Conservation (phyloP, 768 basidiomycete genomes). For the Holtermanniella nyarrowii region DNA sequence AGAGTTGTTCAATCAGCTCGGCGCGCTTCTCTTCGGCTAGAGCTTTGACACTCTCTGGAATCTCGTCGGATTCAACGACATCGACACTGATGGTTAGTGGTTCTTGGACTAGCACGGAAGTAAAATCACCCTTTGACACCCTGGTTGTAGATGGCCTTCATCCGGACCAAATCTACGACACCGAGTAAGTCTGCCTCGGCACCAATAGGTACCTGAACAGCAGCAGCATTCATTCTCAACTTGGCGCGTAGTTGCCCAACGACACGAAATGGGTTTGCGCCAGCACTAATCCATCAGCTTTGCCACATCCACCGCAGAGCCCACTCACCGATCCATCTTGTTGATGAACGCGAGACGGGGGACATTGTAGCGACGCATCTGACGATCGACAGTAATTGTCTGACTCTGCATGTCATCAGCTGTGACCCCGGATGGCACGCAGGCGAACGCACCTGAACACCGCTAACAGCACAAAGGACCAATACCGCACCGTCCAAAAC, state of each 20-base stretch:
- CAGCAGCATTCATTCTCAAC: constrained; percentile 82
- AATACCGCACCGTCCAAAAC: constrained; percentile 94
- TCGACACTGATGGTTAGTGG: constrained; percentile 48
- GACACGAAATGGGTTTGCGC: constrained; percentile 94
- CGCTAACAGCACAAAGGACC: constrained; percentile 92
- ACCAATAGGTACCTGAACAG: constrained; percentile 93
- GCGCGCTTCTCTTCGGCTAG: constrained; percentile 72
- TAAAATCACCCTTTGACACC: constrained; percentile 74
- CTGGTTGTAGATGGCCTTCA: constrained; percentile 89
- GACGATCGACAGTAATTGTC: constrained; percentile 96
- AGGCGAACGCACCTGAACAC: constrained; percentile 63
- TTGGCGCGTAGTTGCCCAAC: constrained; percentile 83
- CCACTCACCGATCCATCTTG: constrained; percentile 83
- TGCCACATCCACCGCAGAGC: background rate
- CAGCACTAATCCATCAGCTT: constrained; percentile 52
- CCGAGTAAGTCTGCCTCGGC: constrained; percentile 75
- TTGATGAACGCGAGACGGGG: constrained; percentile 94
- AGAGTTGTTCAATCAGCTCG: constrained; percentile 87
- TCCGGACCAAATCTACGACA: constrained; percentile 85
- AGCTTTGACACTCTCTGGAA: constrained; percentile 63
- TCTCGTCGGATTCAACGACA: constrained; percentile 73
- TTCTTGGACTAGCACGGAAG: background rate
- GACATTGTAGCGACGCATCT: constrained; percentile 95
- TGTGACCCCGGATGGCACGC: background rate
- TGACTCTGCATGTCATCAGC: constrained; percentile 56